These are phyloP conservation scores for Alternaria brassicae DNA, from an alignment of 2,329 filamentous ascomycete species.

Conservation along the genomic window DNA sequence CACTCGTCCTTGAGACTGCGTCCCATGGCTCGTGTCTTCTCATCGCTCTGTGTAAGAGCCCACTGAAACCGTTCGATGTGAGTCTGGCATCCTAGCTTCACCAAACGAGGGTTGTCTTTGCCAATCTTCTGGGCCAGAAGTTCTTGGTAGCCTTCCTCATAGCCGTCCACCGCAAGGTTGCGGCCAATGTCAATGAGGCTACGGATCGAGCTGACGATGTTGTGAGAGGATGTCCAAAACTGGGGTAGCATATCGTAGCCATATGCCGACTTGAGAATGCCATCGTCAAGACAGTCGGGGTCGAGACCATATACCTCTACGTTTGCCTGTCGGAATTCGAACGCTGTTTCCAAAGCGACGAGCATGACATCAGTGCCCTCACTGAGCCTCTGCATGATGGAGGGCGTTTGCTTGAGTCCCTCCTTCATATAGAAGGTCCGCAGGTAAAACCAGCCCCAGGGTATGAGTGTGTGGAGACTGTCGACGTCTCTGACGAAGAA, in stretches of 20 bases:
- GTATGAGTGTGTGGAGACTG: constrained; percentile 75
- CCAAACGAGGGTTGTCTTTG: constrained; percentile 56
- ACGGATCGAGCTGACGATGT: constrained; percentile 51
- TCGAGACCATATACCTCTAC: constrained; percentile 75
- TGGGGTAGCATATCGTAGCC: constrained; percentile 75
- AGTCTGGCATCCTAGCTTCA: constrained; percentile 65
- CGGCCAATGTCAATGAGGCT: constrained; percentile 53
- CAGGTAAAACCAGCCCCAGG: constrained; percentile 72
- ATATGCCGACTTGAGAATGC: constrained; percentile 52
- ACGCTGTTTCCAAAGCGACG: constrained; percentile 67
- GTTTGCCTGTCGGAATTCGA: constrained; percentile 75
- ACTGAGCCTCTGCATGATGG: constrained; percentile 55
- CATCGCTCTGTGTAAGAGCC: constrained; percentile 61
- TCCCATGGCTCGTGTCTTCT: constrained; percentile 58
- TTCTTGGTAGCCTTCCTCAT: constrained; percentile 46
- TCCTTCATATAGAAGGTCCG: constrained; percentile 76
- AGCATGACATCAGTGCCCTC: constrained; percentile 81
- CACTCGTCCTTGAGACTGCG: constrained; percentile 55
- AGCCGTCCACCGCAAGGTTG: constrained; percentile 50
- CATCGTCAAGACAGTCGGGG: constrained; percentile 64
- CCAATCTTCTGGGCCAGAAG: constrained; percentile 56
- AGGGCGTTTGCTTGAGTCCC: constrained; percentile 63
- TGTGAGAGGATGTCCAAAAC: constrained; percentile 81
- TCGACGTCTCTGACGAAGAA: constrained; percentile 76
- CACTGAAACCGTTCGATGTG: constrained; percentile 67